phyloP scores from a whole-genome alignment of 1,284 basidiomycete species.

The Irpex lacteus region DNA sequence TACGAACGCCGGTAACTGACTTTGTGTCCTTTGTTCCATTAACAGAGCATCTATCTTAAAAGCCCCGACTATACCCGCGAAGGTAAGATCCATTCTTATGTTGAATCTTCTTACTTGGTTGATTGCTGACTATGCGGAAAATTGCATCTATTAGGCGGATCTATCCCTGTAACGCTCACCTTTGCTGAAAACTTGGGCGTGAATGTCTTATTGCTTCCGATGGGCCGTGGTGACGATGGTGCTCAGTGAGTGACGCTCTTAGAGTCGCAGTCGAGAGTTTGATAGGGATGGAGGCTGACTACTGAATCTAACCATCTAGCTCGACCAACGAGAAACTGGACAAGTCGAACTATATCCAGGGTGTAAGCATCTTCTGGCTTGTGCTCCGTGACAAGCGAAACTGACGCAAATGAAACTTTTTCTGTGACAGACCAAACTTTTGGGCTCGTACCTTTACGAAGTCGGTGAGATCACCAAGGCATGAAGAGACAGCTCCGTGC shows the following conservation, averaged over 20 bases:
- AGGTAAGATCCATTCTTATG: constrained; percentile 9
- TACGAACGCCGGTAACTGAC: neutral
- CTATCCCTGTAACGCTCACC: constrained; percentile 94
- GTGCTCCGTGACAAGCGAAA: neutral
- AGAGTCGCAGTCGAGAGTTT: neutral
- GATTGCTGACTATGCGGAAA: constrained; percentile 38
- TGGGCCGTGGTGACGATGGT: constrained; percentile 93
- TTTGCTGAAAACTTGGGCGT: constrained; percentile 87
- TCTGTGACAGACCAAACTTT: constrained; percentile 16
- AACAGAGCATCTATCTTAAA: constrained; percentile 25
- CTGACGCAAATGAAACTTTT: neutral
- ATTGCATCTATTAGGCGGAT: constrained; percentile 66
- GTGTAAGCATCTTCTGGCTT: constrained; percentile 46
- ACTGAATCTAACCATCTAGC: constrained; percentile 35
- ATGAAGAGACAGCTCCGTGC: neutral
- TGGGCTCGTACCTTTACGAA: constrained; percentile 21
- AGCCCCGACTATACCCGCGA: constrained; percentile 19
- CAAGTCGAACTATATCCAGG: constrained; percentile 89
- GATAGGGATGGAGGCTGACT: neutral
- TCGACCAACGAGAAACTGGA: constrained; percentile 98
- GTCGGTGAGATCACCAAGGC: constrained; percentile 17
- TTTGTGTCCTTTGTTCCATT: neutral
- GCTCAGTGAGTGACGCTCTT: constrained; percentile 66
- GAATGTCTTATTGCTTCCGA: constrained; percentile 85
- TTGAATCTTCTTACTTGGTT: constrained; percentile 40